Evolutionary conservation across 495 filamentous ascomycete species (phyloP).

Genomic region (Podospora pseudopauciseta): DNA sequence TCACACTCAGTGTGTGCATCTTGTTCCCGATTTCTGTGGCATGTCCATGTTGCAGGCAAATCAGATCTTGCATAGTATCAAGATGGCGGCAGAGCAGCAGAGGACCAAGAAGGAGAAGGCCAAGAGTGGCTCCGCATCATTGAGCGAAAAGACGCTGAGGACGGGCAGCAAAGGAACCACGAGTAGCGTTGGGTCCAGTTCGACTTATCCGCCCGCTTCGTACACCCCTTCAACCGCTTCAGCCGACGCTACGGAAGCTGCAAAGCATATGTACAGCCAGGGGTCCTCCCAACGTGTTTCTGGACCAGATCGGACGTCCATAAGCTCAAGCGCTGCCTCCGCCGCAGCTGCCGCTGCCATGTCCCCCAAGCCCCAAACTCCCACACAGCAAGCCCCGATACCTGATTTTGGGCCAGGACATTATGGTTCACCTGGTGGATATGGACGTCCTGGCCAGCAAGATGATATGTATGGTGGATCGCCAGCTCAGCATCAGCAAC

Average conservation of each 20-base stretch:
- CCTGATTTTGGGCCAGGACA: slow-evolving; percentile 39
- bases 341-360: slow-evolving; percentile 45
- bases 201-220: slow-evolving; percentile 26
- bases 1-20: slow-evolving; percentile 85
- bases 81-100: slow-evolving; percentile 18
- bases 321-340: slow-evolving; percentile 39
- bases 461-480: slow-evolving; percentile 47
- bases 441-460: slow-evolving; percentile 32
- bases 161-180: slow-evolving; percentile 45
- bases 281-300: slow-evolving; percentile 41
- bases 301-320: slow-evolving; percentile 42
- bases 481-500: slow-evolving; percentile 44
- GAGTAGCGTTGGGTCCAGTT: slow-evolving; percentile 26
- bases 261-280: slow-evolving; percentile 52
- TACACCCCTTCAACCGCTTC: slow-evolving; percentile 39
- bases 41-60: slow-evolving; percentile 99
- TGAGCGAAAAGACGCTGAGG: slow-evolving; percentile 66
- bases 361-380: slow-evolving; percentile 34
- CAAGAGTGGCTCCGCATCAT: slow-evolving; percentile 45
- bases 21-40: slow-evolving; percentile 98
- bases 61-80: slow-evolving; percentile 73
- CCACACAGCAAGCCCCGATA: slow-evolving; percentile 27
- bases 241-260: slow-evolving; percentile 48
- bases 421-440: slow-evolving; percentile 41
- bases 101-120: slow-evolving; percentile 56